These are phyloP conservation scores for Fulvia fulva DNA, from an alignment of 2,329 filamentous ascomycete genomes.

Conservation along the genomic window DNA sequence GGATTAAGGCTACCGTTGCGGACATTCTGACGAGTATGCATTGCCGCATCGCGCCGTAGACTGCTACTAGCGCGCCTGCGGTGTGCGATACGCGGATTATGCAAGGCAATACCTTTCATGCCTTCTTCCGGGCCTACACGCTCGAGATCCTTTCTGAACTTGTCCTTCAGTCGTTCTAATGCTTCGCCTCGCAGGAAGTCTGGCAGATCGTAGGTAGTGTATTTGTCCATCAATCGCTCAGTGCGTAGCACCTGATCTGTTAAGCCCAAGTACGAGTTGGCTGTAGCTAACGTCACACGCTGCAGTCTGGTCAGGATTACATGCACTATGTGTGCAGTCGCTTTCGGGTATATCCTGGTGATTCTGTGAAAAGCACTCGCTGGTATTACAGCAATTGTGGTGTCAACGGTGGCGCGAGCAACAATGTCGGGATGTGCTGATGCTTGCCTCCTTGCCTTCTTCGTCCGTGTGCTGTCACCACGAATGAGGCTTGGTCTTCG, in stretches of 20 bases:
- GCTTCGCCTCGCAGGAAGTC: conserved; percentile 84
- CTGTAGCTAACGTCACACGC: conserved; percentile 88
- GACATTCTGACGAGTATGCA: conserved; percentile 62
- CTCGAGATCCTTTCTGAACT: conserved; percentile 75
- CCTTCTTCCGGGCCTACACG: conserved; percentile 75
- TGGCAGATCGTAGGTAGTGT: conserved; percentile 84
- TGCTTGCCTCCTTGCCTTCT: conserved; percentile 46
- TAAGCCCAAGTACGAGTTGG: conserved; percentile 88
- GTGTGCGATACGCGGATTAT: conserved; percentile 68
- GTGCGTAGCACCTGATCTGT: conserved; percentile 89
- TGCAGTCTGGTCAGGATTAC: conserved; percentile 94
- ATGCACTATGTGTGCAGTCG: conserved; percentile 94
- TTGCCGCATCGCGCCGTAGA: conserved; percentile 72
- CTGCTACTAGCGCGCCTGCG: conserved; percentile 65
- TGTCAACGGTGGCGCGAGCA: conserved; percentile 91
- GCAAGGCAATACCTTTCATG: conserved; percentile 88
- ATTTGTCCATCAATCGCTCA: conserved; percentile 89
- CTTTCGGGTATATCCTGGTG: conserved; percentile 91
- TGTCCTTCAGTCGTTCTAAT: conserved; percentile 81
- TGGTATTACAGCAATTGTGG: conserved; percentile 96
- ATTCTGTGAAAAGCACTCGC: conserved; percentile 90
- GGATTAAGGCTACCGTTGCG: conserved; percentile 21
- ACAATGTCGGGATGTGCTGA: conserved; percentile 96
- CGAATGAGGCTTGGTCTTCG: conserved; percentile 26
- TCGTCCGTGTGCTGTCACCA: conserved; percentile 12